A percentile compares a stretch with the other conserved stretches of the same genome.
These are phyloP conservation scores for Lecanoromycetidae sp. DNA, from an alignment of 2,329 filamentous ascomycete genomes.

Conservation along the genomic window DNA sequence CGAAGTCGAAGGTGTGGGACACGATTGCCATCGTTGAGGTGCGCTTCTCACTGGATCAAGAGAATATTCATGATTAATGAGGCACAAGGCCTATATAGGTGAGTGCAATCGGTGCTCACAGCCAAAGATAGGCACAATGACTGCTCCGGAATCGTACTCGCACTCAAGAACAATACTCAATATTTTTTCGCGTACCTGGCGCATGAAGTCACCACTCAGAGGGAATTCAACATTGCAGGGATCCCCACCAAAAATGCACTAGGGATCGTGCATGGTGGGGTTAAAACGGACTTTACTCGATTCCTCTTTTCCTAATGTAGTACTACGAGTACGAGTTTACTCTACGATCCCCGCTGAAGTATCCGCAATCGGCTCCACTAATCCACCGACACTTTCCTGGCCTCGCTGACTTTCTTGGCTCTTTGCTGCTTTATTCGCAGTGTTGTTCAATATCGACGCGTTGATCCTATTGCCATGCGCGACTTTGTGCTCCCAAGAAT, in stretches of 20 bases:
- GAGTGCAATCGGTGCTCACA: neutral
- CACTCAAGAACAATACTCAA: neutral
- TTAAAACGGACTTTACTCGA: no score
- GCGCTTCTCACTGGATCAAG: neutral
- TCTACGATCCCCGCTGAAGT: no score
- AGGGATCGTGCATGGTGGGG: conserved; percentile 1
- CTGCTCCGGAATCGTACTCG: conserved; percentile 6
- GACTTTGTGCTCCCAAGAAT: no score
- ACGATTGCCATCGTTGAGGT: conserved; percentile 25
- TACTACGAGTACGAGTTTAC: no score
- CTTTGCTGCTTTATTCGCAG: no score
- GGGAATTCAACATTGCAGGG: neutral
- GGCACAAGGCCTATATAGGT: neutral
- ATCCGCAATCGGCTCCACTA: no score
- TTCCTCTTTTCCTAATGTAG: no score
- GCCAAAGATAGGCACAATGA: neutral
- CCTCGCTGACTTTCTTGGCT: no score
- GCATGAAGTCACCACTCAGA: conserved; percentile 8
- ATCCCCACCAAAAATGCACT: conserved; percentile 5
- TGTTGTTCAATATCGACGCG: no score
- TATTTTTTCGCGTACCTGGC: neutral
- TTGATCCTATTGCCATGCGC: no score
- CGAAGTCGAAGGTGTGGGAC: conserved; percentile 28
- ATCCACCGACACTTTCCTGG: no score
- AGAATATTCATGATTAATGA: neutral